A percentile compares a stretch with the other conserved stretches of the same genome.
Conservation (phyloP, 2,329 filamentous ascomycete genomes). For the Torrubiellomyces zombiae region DNA sequence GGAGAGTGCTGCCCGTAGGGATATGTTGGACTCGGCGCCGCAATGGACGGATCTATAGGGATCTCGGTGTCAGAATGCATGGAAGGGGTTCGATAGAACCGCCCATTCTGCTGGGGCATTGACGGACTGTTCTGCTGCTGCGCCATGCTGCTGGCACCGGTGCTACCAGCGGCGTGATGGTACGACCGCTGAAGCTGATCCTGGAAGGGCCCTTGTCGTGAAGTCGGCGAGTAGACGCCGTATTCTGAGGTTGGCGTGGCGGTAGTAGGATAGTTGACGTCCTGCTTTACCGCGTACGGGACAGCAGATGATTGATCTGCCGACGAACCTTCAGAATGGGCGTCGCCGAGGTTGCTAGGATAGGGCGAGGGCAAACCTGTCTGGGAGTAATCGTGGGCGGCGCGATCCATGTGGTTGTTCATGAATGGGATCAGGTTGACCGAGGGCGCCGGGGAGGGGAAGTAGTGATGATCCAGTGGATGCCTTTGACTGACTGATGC, state of each 20-base stretch:
- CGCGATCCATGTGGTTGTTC: slow-evolving; percentile 40
- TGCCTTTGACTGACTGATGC: too few species aligned
- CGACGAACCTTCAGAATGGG: slow-evolving; percentile 69
- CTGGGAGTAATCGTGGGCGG: slow-evolving; percentile 64
- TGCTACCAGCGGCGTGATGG: slow-evolving; percentile 59
- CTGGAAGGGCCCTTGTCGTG: slow-evolving; percentile 70
- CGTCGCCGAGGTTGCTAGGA: slow-evolving; percentile 46
- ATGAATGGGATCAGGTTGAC: too few species aligned
- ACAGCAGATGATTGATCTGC: slow-evolving; percentile 91
- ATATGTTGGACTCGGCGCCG: slow-evolving; percentile 83
- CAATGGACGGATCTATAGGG: slow-evolving; percentile 98
- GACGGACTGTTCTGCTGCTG: slow-evolving; percentile 96
- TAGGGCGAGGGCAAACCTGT: slow-evolving; percentile 71
- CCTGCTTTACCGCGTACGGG: slow-evolving; percentile 71
- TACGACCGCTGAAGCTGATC: slow-evolving; percentile 79
- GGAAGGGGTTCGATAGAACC: slow-evolving; percentile 59
- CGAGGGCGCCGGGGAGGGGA: too few species aligned
- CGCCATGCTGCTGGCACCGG: slow-evolving; percentile 78
- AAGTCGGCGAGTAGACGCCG: slow-evolving; percentile 56
- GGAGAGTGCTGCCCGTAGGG: slow-evolving; percentile 71
- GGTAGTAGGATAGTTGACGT: slow-evolving; percentile 61
- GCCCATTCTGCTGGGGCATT: slow-evolving; percentile 67
- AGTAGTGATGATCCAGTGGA: too few species aligned
- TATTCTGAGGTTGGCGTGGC: slow-evolving; percentile 84
- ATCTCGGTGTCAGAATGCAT: slow-evolving; percentile 91